These are phyloP conservation scores for Chrysoporthe cubensis DNA, from an alignment of 2,329 filamentous ascomycete species.

Conservation along the genomic window DNA sequence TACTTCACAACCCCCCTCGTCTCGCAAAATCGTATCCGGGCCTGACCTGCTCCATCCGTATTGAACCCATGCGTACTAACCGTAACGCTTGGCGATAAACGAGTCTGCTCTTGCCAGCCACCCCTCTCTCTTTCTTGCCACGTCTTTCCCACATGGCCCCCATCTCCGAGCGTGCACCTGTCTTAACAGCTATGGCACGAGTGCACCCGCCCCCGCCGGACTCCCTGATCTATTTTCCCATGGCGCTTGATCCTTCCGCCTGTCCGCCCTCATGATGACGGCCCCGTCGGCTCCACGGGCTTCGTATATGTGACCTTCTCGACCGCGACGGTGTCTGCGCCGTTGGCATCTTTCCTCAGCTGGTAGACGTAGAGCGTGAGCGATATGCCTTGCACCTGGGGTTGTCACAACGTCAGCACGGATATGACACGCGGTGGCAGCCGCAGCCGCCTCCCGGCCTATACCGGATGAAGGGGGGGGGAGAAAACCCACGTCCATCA, in stretches of 20 bases:
- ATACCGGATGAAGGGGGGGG: not conserved
- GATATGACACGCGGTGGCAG: not conserved
- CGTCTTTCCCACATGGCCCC: not conserved
- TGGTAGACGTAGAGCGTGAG: slow-evolving; percentile 95
- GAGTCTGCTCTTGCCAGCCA: not conserved
- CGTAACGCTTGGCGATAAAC: slow-evolving; percentile 16
- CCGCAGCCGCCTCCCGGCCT: not conserved
- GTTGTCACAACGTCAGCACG: slow-evolving; percentile 5
- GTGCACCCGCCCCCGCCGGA: too few relatives aligned
- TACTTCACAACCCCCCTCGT: not conserved
- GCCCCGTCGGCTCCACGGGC: slow-evolving; percentile 62
- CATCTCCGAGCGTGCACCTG: not conserved
- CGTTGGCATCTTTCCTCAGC: slow-evolving; percentile 75
- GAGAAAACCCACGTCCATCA: slow-evolving; percentile 87
- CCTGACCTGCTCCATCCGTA: not conserved
- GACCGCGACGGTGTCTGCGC: slow-evolving; percentile 77
- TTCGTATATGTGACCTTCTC: slow-evolving; percentile 89
- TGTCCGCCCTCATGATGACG: slow-evolving; percentile 46
- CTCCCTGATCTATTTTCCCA: not conserved
- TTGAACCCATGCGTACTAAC: slow-evolving; percentile 15
- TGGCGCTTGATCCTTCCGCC: not conserved
- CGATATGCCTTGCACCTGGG: slow-evolving; percentile 90
- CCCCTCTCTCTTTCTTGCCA: not conserved
- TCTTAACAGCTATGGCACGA: too few relatives aligned
- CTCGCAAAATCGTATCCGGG: not conserved